Base-by-base conservation (phyloP, 176 grass and related monocot species). In the Phoenix dactylifera region DNA sequence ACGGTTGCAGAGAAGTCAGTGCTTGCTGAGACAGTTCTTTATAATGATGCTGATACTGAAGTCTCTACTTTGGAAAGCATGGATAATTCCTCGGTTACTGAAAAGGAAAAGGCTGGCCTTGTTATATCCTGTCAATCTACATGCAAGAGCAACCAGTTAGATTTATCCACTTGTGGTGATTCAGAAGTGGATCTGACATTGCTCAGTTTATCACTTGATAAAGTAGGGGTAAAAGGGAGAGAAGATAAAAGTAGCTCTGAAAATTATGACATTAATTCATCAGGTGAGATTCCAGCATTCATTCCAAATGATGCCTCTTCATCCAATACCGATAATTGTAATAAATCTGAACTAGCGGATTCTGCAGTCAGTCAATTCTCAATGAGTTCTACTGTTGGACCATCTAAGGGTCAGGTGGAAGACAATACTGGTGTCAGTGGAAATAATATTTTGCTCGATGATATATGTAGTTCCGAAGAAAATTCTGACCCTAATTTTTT, bases 401-500 rank as follows among this genome's bases (percentile, higher is more conserved):
- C 26, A 1, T 51, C 17, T 28, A 28, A 16, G 18, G 18, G 17
- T 65, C 15, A 28, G 50, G 24, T 26, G 23, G 49, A 65, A 26
- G 51, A 65, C 25, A 15, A 65, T 16, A 65, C 24, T 39, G 24
- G 15, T 52, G 48, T n/a, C 4, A 49, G 23, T 52, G 49, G 24
- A n/a, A 24, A 51, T 24, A 18, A 17, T n/a, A 9, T n/a, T 51
- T 4, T 16, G 25, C 52, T 16, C 17, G n/a, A 39, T 30, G 65
- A 85, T 65, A 52, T 73, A 63, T 48, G 28, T 24, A 59, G 56
- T 50, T 51, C 63, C 61, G 76, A 83, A 59, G 71, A 76, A 51
- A 74, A 76, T 35, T 73, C 86, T 77, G 90, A 90, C 14, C 86
- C 83, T 53, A 58, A 73, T 62, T 89, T 89, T 32, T 85, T 83